Base-by-base conservation (phyloP, 2,329 filamentous ascomycete species). In the Keithomyces neogunnii region DNA sequence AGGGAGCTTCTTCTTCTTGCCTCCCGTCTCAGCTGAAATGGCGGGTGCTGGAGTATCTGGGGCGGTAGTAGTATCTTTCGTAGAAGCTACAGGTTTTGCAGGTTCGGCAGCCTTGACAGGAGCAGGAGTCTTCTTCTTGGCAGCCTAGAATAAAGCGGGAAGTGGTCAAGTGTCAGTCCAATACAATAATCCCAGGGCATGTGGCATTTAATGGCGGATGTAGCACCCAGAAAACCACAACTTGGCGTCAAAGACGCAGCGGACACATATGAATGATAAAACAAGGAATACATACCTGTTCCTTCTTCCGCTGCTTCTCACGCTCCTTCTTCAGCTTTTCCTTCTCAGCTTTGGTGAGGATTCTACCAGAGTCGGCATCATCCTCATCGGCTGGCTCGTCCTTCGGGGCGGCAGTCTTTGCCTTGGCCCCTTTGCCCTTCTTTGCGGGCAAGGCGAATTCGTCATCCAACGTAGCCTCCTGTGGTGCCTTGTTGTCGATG, bases 271-370 rank as follows among this genome's bases (percentile, higher is more conserved):
- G 50, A 44, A 47, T 13, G 54, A 45, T 29, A 42, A 42, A 42
- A 47, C 19, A 19, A 19, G 19, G 50, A 46, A 19, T 39, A 52
- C 62, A 45, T 60, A 93, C 89, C 81, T 97, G 87, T 71, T 99
- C 93, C 82, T 91, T 99, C 76, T 99, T 99, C 59, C 91, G 81
- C 73, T 93, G 88, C 82, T 99, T 99, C 76, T 99, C 93, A 55
- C 89, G 84, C 75, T 99, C 93, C 74, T 96, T 99, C 80, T 92
- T 97, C 64, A 92, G 78, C 72, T 89, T 95, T 69, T 99, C 93
- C 75, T 99, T 99, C 74, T 99, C 91, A 53, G 95, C 93, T 81
- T 97, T 99, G 39, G 89, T 95, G 73, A 97, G 84, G 47, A 97
- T 78, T 51, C 84, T 81, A 44, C 85, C 85, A 53, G 75, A 74